These are phyloP conservation scores for Saitoella complicata DNA, from an alignment of 805 yeast genomes.

Conservation along the genomic window DNA sequence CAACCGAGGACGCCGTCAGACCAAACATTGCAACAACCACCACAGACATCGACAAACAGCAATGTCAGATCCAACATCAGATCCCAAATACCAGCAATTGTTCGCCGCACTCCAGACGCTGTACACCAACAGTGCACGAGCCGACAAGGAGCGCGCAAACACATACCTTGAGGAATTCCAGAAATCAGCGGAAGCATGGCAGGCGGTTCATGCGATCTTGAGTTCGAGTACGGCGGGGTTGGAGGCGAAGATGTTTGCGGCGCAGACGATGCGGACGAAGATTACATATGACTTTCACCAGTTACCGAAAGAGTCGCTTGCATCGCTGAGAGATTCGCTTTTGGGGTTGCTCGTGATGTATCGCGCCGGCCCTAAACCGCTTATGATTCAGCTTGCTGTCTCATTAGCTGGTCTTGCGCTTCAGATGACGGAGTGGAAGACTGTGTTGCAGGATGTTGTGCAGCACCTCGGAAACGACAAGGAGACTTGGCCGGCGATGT, in stretches of 20 bases:
- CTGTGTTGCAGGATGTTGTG: slow-evolving; percentile 55
- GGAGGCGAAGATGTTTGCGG: slow-evolving; percentile 63
- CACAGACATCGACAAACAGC: too few species aligned
- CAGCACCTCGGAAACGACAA: slow-evolving; percentile 26
- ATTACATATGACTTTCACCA: slow-evolving; percentile 74
- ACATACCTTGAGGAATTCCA: slow-evolving; percentile 64
- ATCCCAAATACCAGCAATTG: slow-evolving; percentile 8
- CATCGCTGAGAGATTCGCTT: slow-evolving; percentile 51
- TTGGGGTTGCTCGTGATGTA: slow-evolving; percentile 40
- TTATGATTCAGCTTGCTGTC: slow-evolving; percentile 70
- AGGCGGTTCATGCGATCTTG: slow-evolving; percentile 33
- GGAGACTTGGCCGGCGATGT: slow-evolving; percentile 30
- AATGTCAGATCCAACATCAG: not conserved
- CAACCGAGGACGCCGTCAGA: too few species aligned
- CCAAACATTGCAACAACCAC: too few species aligned
- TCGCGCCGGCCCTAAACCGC: slow-evolving; percentile 32
- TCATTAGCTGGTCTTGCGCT: slow-evolving; percentile 70
- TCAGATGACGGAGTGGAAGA: slow-evolving; percentile 57
- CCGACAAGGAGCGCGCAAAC: slow-evolving; percentile 30
- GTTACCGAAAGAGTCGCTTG: slow-evolving; percentile 41
- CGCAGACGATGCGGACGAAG: slow-evolving; percentile 53
- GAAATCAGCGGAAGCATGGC: slow-evolving; percentile 59
- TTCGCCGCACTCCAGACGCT: slow-evolving; percentile 29
- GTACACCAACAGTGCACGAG: slow-evolving; percentile 29
- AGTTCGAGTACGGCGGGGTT: slow-evolving; percentile 20